Evolutionary conservation across 202 grass and related monocot species (phyloP).

Genomic region (Miscanthus sacchariflorus): DNA sequence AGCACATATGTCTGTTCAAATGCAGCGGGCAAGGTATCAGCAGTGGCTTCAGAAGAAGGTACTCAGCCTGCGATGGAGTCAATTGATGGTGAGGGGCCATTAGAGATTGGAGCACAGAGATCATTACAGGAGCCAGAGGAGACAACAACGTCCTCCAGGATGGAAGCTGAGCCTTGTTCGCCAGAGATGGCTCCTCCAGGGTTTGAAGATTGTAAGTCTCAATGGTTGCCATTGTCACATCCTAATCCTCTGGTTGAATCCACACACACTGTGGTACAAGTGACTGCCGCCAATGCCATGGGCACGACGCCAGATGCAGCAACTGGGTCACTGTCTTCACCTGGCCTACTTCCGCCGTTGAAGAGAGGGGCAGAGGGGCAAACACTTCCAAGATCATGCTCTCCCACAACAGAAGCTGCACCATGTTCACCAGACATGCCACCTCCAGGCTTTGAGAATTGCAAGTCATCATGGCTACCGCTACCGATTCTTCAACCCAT

Average conservation of each 20-base stretch:
- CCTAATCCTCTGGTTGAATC: slow-evolving; percentile 17
- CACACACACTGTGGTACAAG: slow-evolving; percentile 22
- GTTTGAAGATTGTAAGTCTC: slow-evolving; percentile 45
- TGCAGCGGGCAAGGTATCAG: background rate
- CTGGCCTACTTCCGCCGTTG: background rate
- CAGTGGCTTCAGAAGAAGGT: slow-evolving; percentile 14
- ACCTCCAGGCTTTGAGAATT: slow-evolving; percentile 56
- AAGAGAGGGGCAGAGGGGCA: slow-evolving; percentile 14
- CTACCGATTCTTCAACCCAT: slow-evolving; percentile 23
- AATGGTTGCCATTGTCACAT: slow-evolving; percentile 29
- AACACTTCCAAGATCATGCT: slow-evolving; percentile 2
- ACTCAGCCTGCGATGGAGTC: background rate
- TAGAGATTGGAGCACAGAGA: slow-evolving; percentile 8
- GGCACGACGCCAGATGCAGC: background rate
- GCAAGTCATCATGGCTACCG: slow-evolving; percentile 39
- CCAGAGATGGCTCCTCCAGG: slow-evolving; percentile 51
- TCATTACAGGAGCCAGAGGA: slow-evolving; percentile 20
- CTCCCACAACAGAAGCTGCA: slow-evolving; percentile 28
- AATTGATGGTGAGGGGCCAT: background rate
- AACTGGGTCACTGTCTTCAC: background rate
- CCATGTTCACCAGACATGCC: slow-evolving; percentile 46
- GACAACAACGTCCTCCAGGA: slow-evolving; percentile 10
- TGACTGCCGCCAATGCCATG: background rate
- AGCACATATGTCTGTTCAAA: background rate
- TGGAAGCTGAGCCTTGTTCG: slow-evolving; percentile 30